Evolutionary conservation across 306 rosid species (phyloP).

Genomic region (Prunus salicina): DNA sequence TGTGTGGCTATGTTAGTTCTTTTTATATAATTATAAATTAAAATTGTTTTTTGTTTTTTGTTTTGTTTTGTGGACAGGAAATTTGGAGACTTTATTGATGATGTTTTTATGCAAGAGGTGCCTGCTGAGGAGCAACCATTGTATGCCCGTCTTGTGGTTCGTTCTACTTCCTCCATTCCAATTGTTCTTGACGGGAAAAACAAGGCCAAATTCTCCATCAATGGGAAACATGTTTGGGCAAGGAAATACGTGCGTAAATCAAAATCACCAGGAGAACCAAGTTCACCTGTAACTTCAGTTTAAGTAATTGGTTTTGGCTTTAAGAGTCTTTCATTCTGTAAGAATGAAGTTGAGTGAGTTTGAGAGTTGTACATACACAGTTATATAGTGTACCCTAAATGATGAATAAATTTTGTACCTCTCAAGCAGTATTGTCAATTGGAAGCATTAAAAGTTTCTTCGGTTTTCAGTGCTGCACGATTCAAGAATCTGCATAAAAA

Average conservation of each 20-base stretch:
- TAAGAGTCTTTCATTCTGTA: neutral
- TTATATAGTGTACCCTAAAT: neutral
- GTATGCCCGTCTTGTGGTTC: slow-evolving; percentile 55
- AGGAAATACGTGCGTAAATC: slow-evolving; percentile 40
- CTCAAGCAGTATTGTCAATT: neutral
- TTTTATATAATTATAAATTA: neutral
- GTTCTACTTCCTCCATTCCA: slow-evolving; percentile 17
- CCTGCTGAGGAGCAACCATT: slow-evolving; percentile 31
- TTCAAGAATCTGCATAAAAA: slow-evolving; percentile 21
- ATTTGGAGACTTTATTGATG: slow-evolving; percentile 50
- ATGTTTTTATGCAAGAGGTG: slow-evolving; percentile 51
- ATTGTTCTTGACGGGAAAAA: slow-evolving; percentile 23
- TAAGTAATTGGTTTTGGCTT: neutral
- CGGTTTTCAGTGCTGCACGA: slow-evolving; percentile 20
- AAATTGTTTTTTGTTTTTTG: neutral
- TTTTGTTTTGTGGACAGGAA: slow-evolving; percentile 25
- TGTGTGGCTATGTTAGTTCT: neutral
- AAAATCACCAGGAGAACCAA: neutral
- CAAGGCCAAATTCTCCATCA: slow-evolving; percentile 48
- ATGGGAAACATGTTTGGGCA: slow-evolving; percentile 76
- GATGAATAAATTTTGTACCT: neutral
- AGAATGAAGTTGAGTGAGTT: neutral
- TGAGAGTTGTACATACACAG: neutral
- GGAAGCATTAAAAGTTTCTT: neutral
- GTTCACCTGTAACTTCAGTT: neutral